These are phyloP conservation scores for Jaenimonas drosophilae DNA, from an alignment of 208 protist species.

Conservation along the genomic window DNA sequence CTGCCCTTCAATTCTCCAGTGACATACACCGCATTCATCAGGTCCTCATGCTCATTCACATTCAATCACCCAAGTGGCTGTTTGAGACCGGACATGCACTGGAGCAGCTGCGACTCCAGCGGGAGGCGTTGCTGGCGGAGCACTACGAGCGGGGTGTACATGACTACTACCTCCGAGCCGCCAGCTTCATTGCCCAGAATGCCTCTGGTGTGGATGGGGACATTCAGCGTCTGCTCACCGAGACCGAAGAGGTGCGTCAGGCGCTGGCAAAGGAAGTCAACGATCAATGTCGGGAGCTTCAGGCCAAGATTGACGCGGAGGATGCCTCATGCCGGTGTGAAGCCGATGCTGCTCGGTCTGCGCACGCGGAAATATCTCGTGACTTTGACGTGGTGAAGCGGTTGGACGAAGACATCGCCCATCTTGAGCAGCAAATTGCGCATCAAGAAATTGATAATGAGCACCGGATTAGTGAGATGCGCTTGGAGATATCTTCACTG, in stretches of 20 bases:
- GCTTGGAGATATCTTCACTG: slow-evolving; percentile 53
- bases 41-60: slow-evolving; percentile 72
- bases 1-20: slow-evolving; percentile 48
- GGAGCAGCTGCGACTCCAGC: slow-evolving; percentile 40
- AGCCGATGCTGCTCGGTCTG: slow-evolving; percentile 27
- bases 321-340: slow-evolving; percentile 13
- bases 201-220: slow-evolving; percentile 34
- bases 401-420: slow-evolving; percentile 41
- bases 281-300: slow-evolving; percentile 19
- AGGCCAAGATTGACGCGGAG: slow-evolving; percentile 28
- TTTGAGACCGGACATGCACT: slow-evolving; percentile 57
- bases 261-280: slow-evolving; percentile 36
- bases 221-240: slow-evolving; percentile 36
- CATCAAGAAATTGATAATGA: slow-evolving; percentile 45
- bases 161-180: slow-evolving; percentile 53
- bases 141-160: slow-evolving; percentile 59
- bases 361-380: slow-evolving; percentile 23
- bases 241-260: slow-evolving; percentile 53
- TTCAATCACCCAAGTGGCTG: slow-evolving; percentile 68
- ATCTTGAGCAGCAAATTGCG: slow-evolving; percentile 32
- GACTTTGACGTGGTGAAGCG: slow-evolving; percentile 43
- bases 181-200: slow-evolving; percentile 44
- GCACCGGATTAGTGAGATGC: slow-evolving; percentile 61
- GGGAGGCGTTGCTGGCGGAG: slow-evolving; percentile 32
- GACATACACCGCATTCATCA: slow-evolving; percentile 66